Evolutionary conservation across 1,284 basidiomycete genomes (phyloP).

Genomic region (Porogramme epimiltina): DNA sequence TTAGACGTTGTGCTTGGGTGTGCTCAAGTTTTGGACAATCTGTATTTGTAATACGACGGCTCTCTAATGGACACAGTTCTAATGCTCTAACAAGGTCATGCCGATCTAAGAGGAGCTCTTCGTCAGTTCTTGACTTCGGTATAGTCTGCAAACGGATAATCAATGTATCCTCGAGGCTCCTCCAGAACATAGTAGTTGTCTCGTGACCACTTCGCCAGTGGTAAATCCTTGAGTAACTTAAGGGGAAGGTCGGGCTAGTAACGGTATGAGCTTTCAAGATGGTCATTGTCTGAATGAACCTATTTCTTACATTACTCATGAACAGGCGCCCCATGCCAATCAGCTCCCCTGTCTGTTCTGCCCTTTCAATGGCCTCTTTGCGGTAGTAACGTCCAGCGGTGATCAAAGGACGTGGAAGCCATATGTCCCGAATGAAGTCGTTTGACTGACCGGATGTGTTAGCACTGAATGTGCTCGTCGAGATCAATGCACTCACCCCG

Average conservation of each 20-base stretch:
- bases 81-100: too few relatives aligned
- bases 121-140: too few relatives aligned
- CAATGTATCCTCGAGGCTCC: constrained; percentile 34
- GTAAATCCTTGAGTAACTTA: constrained; percentile 35
- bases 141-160: constrained; percentile 14
- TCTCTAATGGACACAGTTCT: too few relatives aligned
- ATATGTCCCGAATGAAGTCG: constrained; percentile 32
- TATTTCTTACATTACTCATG: constrained; percentile 44
- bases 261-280: background rate
- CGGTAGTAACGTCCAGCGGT: constrained; percentile 37
- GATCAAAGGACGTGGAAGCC: constrained; percentile 31
- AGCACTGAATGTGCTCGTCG: background rate
- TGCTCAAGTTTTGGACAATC: background rate
- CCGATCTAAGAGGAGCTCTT: too few relatives aligned
- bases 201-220: constrained; percentile 24
- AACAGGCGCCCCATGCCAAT: constrained; percentile 43
- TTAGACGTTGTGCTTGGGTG: too few relatives aligned
- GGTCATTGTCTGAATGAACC: too few relatives aligned
- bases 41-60: constrained; percentile 8
- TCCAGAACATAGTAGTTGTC: constrained; percentile 29
- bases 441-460: constrained; percentile 23
- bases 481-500: background rate
- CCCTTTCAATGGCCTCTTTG: constrained; percentile 24
- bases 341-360: constrained; percentile 37
- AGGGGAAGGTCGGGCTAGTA: constrained; percentile 50